Base-by-base conservation (phyloP, 2,329 filamentous ascomycete genomes). In the Parascedosporium putredinis region DNA sequence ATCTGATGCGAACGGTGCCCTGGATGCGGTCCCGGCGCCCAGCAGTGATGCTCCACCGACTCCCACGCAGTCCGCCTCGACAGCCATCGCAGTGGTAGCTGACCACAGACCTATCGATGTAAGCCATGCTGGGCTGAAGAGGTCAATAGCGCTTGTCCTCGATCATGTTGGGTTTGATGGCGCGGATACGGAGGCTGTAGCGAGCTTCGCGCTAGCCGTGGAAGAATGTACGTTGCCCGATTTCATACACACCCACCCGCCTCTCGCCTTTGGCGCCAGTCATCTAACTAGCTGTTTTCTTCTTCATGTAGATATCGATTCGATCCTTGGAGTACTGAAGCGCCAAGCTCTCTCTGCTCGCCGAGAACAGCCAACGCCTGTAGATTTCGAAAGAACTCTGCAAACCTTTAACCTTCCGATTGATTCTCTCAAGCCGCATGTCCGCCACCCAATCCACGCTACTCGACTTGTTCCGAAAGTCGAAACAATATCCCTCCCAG, bases 91-190 rank as follows among this genome's bases (percentile, higher is more conserved):
- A 22, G 23, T 49, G 8, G 33, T 42, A 3, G 22, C 34, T 5
- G n/a, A 49, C n/a, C 34, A 34, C n/a, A 43, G 45, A 27, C 24
- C 47, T 14, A 42, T 46, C 16, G 38, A 43, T 18, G 40, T 54
- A 22, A 45, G 65, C n/a, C 63, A 68, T 47, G 58, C 60, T 36
- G 68, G 72, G 2, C 64, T 84, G 23, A 70, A 72, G 43, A 73
- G 78, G 47, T 74, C 77, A 9, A 75, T 83, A 50, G 73, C 71
- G 0, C 60, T 82, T 50, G 71, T 72, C 3, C 61, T 83, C 24
- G 64, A 74, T 38, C 73, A 81, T 53, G 73, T 81, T 33, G 80
- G 80, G 24, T 84, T 83, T 55, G 67, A 73, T 25, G 66, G 68
- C 23, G 73, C 78, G 12, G 72, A 67, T 1, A 68, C 70, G 6